A percentile compares a stretch with the other conserved stretches of the same genome.
These are phyloP conservation scores for Detonula confervacea DNA, from an alignment of 352 stramenopile species.

Conservation along the genomic window DNA sequence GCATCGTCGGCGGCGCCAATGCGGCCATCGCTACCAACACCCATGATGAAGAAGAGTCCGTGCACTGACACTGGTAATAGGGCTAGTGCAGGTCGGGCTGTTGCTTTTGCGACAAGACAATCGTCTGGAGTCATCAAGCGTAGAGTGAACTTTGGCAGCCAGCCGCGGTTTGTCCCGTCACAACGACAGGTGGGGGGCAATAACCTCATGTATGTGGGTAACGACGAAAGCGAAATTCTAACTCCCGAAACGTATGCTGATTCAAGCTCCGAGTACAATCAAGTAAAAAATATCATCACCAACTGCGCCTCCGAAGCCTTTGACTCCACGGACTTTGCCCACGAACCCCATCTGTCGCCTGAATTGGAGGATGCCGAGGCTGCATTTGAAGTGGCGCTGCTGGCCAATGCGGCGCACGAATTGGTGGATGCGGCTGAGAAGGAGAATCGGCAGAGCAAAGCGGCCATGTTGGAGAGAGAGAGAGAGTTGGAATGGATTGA, in stretches of 20 bases:
- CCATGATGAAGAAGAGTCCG: not conserved
- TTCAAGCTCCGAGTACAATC: constrained; percentile 23
- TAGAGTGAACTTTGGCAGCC: not conserved
- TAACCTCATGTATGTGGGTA: no score
- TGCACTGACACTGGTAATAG: not conserved
- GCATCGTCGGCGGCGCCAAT: constrained; percentile 3
- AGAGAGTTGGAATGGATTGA: constrained; percentile 47
- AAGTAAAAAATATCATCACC: constrained; percentile 33
- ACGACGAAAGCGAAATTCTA: no score
- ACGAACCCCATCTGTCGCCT: constrained; percentile 43
- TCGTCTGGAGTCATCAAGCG: not conserved
- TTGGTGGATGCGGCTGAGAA: constrained; percentile 31
- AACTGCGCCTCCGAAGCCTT: constrained; percentile 20
- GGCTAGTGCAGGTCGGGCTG: not conserved
- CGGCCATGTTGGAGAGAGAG: constrained; percentile 44
- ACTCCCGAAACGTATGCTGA: constrained; percentile 41
- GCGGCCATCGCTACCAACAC: not conserved
- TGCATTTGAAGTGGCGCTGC: constrained; percentile 14
- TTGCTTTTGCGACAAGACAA: not conserved
- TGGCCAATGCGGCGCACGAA: constrained; percentile 10
- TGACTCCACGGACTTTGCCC: constrained; percentile 34
- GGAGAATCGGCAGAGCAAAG: constrained; percentile 30
- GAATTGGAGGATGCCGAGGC: constrained; percentile 39
- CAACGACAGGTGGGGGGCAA: no score
- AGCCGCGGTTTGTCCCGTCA: not conserved